Evolutionary conservation across 176 grass and related monocot species (phyloP).

Genomic region (Oryza nivara): DNA sequence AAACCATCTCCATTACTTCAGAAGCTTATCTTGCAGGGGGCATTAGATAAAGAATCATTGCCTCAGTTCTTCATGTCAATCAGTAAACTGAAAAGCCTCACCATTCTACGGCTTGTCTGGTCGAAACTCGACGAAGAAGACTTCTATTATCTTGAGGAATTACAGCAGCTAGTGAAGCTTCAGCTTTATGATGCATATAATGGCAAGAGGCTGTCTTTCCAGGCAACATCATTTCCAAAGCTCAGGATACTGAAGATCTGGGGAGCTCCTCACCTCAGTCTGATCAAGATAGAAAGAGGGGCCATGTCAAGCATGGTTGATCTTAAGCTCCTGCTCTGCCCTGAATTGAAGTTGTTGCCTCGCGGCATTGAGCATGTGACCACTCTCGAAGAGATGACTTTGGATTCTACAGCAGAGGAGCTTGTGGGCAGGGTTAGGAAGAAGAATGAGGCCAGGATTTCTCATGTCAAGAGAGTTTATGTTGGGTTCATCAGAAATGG

Average conservation of each 20-base stretch:
- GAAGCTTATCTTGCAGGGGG: constrained; percentile 44
- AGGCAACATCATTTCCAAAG: background rate
- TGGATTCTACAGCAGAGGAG: constrained; percentile 27
- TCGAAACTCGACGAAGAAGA: constrained; percentile 36
- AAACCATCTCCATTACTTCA: constrained; percentile 28
- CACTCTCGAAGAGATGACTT: constrained; percentile 42
- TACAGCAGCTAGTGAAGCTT: constrained; percentile 44
- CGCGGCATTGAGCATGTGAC: constrained; percentile 29
- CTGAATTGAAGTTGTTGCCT: constrained; percentile 32
- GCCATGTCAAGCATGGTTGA: constrained; percentile 33
- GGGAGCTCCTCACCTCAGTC: constrained; percentile 21
- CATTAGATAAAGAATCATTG: constrained; percentile 31
- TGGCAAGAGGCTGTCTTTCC: background rate
- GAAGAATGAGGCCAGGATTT: constrained; percentile 27
- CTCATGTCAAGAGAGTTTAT: constrained; percentile 41
- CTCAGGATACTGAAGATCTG: background rate
- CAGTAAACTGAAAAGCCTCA: constrained; percentile 39
- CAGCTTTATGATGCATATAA: constrained; percentile 46
- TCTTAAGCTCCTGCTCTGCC: constrained; percentile 38
- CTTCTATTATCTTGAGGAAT: constrained; percentile 35
- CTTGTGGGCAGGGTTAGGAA: constrained; percentile 26
- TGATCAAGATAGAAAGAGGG: constrained; percentile 36
- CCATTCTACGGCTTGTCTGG: constrained; percentile 38
- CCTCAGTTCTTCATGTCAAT: constrained; percentile 24
- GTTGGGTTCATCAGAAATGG: constrained; percentile 38